Evolutionary conservation across 1,139 yeast species (phyloP).

Genomic region (Scheffersomyces insectosa): DNA sequence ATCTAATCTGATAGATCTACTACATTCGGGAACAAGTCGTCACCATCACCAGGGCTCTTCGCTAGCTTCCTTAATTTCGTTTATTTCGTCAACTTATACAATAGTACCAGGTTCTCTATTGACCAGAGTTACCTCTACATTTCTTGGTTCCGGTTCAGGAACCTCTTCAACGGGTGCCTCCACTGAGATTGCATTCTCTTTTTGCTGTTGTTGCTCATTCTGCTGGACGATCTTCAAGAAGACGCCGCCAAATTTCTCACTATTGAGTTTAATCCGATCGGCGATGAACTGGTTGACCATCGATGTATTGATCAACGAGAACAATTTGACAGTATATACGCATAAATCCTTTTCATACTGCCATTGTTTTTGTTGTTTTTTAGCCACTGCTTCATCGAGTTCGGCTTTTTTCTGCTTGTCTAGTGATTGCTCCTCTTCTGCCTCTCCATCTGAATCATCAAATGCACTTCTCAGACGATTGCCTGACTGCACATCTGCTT

Average conservation of each 20-base stretch:
- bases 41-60: no score
- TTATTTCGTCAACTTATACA: no score
- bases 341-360: constrained; percentile 49
- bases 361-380: constrained; percentile 24
- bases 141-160: no score
- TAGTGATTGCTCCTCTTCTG: constrained; percentile 13
- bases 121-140: no score
- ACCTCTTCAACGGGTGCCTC: no score
- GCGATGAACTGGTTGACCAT: constrained; percentile 30
- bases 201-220: constrained; percentile 7
- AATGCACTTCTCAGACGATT: constrained; percentile 2
- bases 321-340: constrained; percentile 50
- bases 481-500: constrained; percentile 7
- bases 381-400: constrained; percentile 9
- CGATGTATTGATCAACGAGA: constrained; percentile 43
- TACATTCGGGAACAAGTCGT: no score
- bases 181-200: not conserved
- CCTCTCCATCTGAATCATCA: constrained; percentile 20
- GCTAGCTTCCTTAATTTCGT: no score
- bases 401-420: constrained; percentile 7
- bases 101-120: no score
- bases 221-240: constrained; percentile 26
- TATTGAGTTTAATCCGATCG: constrained; percentile 50
- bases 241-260: constrained; percentile 46
- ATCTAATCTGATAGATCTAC: no score